Base-by-base conservation (phyloP, 208 protist species). In the Leishmania lainsoni region DNA sequence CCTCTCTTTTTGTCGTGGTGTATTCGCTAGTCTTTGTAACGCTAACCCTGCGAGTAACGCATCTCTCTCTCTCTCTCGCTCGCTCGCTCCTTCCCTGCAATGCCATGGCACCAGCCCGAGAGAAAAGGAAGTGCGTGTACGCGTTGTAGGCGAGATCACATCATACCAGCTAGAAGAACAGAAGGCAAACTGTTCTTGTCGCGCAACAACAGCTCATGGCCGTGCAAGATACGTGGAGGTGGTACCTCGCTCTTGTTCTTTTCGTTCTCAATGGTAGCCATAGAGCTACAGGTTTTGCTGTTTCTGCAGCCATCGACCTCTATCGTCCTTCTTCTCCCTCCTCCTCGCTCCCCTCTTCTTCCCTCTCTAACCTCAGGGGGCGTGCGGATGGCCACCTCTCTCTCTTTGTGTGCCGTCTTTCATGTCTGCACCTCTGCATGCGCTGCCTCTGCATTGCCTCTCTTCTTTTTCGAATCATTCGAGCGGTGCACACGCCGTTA, bases 1-100 rank as follows among this genome's bases (percentile, higher is more conserved):
- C 68, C 45, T 72, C 68, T 14, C 42, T 72, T 49, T 72, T 72
- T 39, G 35, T 39, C 61, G 39, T 42, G 20, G 39, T 16, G 39
- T 12, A 45, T 70, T 12, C 68, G 68, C 14, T 0, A 42, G 2
- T 17, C n/a, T n/a, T 10, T 72, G 35, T 70, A 48, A 8, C 65
- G 26, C 20, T 72, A 72, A 72, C 68, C 22, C 20, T 72, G 49
- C 68, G 68, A 72, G 32, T 72, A 72, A 72, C 66, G 66, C 22
- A 1, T 71, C 22, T 0, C 20, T 49, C 66, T 22, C 66, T 71
- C 45, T 52, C 29, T 3, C 20, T 39, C n/a, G n/a, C n/a, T n/a
- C n/a, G n/a, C n/a, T n/a, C n/a, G n/a, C n/a, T n/a, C n/a, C n/a
- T n/a, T n/a, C n/a, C n/a, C n/a, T 45, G 9, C 26, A 29, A 61